These are phyloP conservation scores for Termitomyces sp. DNA, from an alignment of 768 basidiomycete genomes.

Conservation along the genomic window DNA sequence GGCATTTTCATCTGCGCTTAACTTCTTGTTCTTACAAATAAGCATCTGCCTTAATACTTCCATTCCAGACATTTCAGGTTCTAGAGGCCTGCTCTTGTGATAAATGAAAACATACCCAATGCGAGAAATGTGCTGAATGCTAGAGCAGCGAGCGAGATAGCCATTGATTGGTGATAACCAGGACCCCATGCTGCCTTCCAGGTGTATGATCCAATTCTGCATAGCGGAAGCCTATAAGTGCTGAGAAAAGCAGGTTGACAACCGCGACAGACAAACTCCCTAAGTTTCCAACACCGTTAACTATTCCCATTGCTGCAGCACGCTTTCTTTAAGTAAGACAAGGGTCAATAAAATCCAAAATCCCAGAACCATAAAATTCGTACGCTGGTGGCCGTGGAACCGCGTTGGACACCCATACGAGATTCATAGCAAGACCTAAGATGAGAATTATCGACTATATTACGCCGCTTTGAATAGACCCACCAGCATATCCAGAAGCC, in stretches of 20 bases:
- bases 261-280: conserved; percentile 47
- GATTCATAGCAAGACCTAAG: conserved; percentile 41
- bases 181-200: conserved; percentile 62
- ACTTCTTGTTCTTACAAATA: conserved; percentile 43
- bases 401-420: conserved; percentile 65
- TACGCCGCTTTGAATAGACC: not conserved
- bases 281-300: conserved; percentile 55
- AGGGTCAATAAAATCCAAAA: no score
- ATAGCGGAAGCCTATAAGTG: no score
- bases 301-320: conserved; percentile 58
- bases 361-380: not conserved
- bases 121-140: no score
- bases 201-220: conserved; percentile 54
- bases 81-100: no score
- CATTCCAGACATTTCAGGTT: no score
- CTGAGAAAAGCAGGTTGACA: no score
- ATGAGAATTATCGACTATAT: not conserved
- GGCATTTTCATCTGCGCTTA: conserved; percentile 35
- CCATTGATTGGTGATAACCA: conserved; percentile 37
- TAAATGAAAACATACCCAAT: no score
- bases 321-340: conserved; percentile 32
- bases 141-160: no score
- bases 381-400: conserved; percentile 59
- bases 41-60: conserved; percentile 45
- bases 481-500: conserved; percentile 48